Base-by-base conservation (phyloP, 208 protist genomes). In the Lotmaria passim region DNA sequence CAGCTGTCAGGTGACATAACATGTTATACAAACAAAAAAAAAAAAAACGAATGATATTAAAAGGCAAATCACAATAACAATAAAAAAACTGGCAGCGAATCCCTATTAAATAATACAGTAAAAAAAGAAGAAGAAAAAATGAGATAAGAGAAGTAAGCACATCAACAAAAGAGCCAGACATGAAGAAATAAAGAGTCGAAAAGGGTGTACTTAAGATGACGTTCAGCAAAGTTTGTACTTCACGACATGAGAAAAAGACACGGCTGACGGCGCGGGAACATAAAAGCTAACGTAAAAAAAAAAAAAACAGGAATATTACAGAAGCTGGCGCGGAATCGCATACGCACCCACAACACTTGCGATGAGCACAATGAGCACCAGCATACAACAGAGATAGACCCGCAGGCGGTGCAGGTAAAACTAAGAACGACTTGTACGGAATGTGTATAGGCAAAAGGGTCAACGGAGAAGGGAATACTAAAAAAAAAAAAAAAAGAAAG, bases 111-210 rank as follows among this genome's bases (percentile, higher is more conserved):
- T 51, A 63, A 75, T 11, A 41, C 44, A 65, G 64, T 4, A 58
- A 74, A 67, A 7, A 75, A 69, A 75, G 28, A 69, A 63, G 6
- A 36, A 43, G 15, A 28, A 34, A 43, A 71, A 10, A 62, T 47
- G 58, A 24, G 24, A 26, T 5, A 34, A 33, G 23, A 57, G 57
- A 34, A 43, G 47, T 26, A 48, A 46, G 48, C 21, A 47, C 30
- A 78, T 34, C 30, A 73, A 56, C 8, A 65, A 51, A 51, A 57
- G 43, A 53, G 33, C 11, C 7, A 36, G 4, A 0, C 30, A 59
- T 3, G 14, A 21, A 41, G 38, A 21, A 50, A 21, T 0, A 34
- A 28, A 28, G 17, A 28, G 30, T 23, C 21, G 21, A n/a, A 7
- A 52, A 30, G 21, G 23, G n/a, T n/a, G n/a, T n/a, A n/a, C n/a